Percentiles rank a stretch among this genome's conserved stretches.
These are phyloP conservation scores for Plantago major DNA, from an alignment of 257 asterid species.

Conservation along the genomic window DNA sequence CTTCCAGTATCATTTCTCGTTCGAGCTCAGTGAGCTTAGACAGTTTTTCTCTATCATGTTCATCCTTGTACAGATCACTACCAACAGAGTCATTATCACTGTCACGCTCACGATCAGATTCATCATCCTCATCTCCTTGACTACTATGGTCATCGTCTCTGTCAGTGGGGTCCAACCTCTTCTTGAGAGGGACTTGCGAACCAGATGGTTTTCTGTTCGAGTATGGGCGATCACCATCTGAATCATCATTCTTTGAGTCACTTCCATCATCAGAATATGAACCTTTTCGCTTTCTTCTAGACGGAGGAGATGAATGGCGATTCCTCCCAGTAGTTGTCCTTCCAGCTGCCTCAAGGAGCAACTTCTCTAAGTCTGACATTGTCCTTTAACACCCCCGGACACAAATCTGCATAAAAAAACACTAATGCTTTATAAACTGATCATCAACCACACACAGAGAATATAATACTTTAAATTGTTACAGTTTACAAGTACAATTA, in stretches of 20 bases:
- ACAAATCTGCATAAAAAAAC: too few species aligned
- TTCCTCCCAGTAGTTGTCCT: too few species aligned
- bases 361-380: too few species aligned
- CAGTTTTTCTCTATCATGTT: slow-evolving; percentile 82
- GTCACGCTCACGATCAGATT: too few species aligned
- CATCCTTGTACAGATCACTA: too few species aligned
- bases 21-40: slow-evolving; percentile 83
- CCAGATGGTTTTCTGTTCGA: slow-evolving; percentile 68
- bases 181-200: slow-evolving; percentile 88
- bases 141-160: too few species aligned
- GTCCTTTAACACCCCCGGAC: too few species aligned
- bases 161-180: slow-evolving; percentile 72
- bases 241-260: slow-evolving; percentile 77
- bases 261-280: slow-evolving; percentile 82
- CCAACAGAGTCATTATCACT: too few species aligned
- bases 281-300: slow-evolving; percentile 47
- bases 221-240: slow-evolving; percentile 77
- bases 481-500: not conserved
- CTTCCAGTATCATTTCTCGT: slow-evolving; percentile 80
- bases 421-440: slow-evolving; percentile 30
- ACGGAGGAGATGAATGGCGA: too few species aligned
- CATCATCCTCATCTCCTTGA: too few species aligned
- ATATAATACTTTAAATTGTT: slow-evolving; percentile 8
- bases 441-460: slow-evolving; percentile 12
- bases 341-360: too few species aligned